A percentile compares a stretch with the other conserved stretches of the same genome.
Conservation (phyloP, 129 eudicot species). For the Flaveria sonorensis region DNA sequence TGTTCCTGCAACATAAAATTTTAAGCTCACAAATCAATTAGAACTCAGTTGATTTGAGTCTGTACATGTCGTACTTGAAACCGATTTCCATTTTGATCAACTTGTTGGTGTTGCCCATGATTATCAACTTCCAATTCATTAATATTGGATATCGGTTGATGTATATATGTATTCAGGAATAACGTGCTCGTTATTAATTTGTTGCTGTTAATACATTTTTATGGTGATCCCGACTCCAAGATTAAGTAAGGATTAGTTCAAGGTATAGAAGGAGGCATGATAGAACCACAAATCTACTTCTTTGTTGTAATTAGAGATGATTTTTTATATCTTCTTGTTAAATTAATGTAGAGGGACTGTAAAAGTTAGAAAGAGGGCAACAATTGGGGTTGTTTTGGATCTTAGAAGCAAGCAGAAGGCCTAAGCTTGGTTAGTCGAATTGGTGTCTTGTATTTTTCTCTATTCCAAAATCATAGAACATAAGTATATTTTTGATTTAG, state of each 20-base stretch:
- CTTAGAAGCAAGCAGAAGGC: too few species aligned
- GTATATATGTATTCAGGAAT: slow-evolving; percentile 1
- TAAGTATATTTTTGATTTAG: background rate
- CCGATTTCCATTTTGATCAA: slow-evolving; percentile 6
- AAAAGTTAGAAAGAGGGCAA: background rate
- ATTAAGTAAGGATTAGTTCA: background rate
- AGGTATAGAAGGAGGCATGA: background rate
- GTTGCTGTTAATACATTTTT: slow-evolving; percentile 4
- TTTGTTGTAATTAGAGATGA: background rate
- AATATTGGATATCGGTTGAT: background rate
- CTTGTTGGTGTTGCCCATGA: slow-evolving; percentile 18
- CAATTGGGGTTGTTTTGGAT: background rate
- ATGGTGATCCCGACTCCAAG: background rate
- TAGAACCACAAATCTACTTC: background rate
- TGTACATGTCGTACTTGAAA: background rate
- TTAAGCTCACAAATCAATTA: background rate
- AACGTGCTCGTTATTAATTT: background rate
- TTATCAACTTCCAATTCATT: background rate
- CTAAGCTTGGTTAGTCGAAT: too few species aligned
- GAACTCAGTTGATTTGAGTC: background rate
- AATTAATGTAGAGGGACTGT: background rate
- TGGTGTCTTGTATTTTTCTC: background rate
- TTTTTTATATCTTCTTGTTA: background rate
- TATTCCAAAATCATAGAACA: background rate
- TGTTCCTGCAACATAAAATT: background rate